Conservation (phyloP, 2,329 filamentous ascomycete genomes). For the Colletotrichum sp. region DNA sequence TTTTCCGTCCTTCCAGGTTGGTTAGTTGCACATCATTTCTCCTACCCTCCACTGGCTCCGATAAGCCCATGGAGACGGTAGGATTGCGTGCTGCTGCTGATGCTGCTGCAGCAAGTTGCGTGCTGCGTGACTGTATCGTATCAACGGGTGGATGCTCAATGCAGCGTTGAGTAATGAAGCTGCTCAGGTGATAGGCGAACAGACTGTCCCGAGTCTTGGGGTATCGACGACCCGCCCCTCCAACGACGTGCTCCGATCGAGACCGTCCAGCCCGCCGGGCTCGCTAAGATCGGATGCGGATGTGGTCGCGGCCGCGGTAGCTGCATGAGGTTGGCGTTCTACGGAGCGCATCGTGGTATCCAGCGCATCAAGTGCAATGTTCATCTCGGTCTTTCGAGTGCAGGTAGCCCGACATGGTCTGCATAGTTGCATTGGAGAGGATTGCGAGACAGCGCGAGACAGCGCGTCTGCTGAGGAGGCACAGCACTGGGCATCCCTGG, state of each 20-base stretch:
- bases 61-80: not conserved
- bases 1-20: not conserved
- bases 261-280: constrained; percentile 1
- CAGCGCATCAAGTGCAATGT: constrained; percentile 2
- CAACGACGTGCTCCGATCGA: not conserved
- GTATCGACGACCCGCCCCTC: constrained; percentile 3
- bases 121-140: not conserved
- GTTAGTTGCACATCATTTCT: not conserved
- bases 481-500: constrained; percentile 2
- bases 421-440: not conserved
- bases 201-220: not conserved
- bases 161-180: not conserved
- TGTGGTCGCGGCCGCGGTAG: not conserved
- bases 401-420: not conserved
- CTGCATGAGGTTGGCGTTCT: constrained; percentile 16
- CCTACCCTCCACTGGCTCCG: not conserved
- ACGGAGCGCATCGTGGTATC: not conserved
- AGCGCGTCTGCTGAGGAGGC: not conserved
- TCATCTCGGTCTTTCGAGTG: not conserved
- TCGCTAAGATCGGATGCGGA: constrained; percentile 8
- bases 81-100: constrained; percentile 7
- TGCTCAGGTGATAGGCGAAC: constrained; percentile 16
- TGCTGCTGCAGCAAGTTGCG: not conserved
- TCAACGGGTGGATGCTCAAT: not conserved
- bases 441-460: not conserved